Evolutionary conservation across 1,139 yeast species (phyloP), one percentile per base, ranked within the genome.

Genomic region (Meyerozyma guilliermondii): DNA sequence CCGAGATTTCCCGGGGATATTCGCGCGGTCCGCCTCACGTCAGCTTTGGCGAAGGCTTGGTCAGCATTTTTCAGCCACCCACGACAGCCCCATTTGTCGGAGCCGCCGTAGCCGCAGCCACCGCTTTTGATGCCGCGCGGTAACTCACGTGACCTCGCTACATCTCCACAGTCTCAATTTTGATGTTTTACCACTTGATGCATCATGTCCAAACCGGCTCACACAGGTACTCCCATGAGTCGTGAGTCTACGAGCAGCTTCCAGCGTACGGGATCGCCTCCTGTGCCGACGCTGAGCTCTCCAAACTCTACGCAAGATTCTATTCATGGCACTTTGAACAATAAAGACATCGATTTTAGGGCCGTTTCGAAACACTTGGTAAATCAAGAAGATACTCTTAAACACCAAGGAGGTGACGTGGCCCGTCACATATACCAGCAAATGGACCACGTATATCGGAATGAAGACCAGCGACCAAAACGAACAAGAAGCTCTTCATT

Each of bases 361-460:
- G 55, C 64, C 20, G 56, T 66, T 28, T 53, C 58, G 39, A 66
- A 66, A 44, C 74, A 68, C 50, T 51, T 68, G 42, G 66, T 60
- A 4, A 54, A 50, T 33, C 71, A 60, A 18, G 70, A 67, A 39
- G 73, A 67, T 33, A 64, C 76, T 5, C 60, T 78, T 39, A 73
- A 71, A 43, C 58, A 69, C 35, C 85, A 78, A 39, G 91, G 91
- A 9, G 94, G 88, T 10, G 92, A 85, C 56, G 81, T 85, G 29
- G 76, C 86, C 3, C 65, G 88, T 48, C 81, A 81, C 51, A 59
- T 84, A 43, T 77, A 76, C 53, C 75, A 53, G 40, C 69, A 50
- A 44, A 55, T 59, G 41, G 58, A 58, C 34, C 55, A 50, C 39
- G 54, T 53, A 16, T 44, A 42, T 18, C 55, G 49, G 30, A 47